Conservation (phyloP, 2,329 filamentous ascomycete genomes). For the Paecilomyces sp. region DNA sequence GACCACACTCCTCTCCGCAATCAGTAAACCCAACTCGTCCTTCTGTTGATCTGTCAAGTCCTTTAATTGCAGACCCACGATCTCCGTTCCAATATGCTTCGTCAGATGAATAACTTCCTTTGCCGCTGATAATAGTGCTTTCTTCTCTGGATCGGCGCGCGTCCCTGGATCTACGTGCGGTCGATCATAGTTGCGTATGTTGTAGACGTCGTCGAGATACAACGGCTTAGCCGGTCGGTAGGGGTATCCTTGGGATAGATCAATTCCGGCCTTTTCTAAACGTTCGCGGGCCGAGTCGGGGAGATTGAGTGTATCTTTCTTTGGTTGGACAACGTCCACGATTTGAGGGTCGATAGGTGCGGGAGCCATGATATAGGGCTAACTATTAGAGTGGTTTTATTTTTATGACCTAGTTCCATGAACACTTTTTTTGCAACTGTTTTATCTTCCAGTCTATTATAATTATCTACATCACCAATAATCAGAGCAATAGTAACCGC, state of each 20-base stretch:
- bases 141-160: constrained; percentile 60
- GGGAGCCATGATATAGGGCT: constrained; percentile 42
- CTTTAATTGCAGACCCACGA: constrained; percentile 57
- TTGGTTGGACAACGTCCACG: constrained; percentile 54
- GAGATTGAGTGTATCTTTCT: constrained; percentile 58
- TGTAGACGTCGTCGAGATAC: constrained; percentile 62
- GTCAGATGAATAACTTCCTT: constrained; percentile 58
- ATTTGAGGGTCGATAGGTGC: constrained; percentile 57
- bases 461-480: not conserved
- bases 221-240: constrained; percentile 61
- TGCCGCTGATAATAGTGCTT: constrained; percentile 52
- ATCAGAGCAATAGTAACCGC: not conserved
- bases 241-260: constrained; percentile 63
- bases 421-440: not conserved
- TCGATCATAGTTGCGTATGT: constrained; percentile 53
- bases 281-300: constrained; percentile 52
- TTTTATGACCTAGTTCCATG: too few species aligned
- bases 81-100: constrained; percentile 57
- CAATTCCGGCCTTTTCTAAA: constrained; percentile 61
- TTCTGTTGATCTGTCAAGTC: constrained; percentile 53
- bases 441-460: not conserved
- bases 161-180: constrained; percentile 54
- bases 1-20: constrained; percentile 59
- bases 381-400: too few species aligned
- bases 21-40: constrained; percentile 56